A percentile compares a stretch with the other conserved stretches of the same genome.
These are phyloP conservation scores for Sesbania bispinosa DNA, from an alignment of 306 rosid genomes.

Conservation along the genomic window DNA sequence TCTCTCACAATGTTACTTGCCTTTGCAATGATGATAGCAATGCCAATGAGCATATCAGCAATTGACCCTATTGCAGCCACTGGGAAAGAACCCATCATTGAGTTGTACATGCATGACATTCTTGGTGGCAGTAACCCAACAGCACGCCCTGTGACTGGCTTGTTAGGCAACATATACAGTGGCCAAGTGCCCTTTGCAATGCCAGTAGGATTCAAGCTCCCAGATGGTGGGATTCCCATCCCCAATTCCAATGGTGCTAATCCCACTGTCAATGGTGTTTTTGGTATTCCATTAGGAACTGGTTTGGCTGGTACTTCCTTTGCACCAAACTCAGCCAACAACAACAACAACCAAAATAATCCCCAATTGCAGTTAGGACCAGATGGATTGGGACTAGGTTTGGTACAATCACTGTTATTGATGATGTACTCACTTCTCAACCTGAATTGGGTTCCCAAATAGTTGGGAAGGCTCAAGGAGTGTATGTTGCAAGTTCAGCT, in stretches of 20 bases:
- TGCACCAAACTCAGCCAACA: conserved; percentile 39
- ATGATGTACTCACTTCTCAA: conserved; percentile 57
- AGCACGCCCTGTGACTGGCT: conserved; percentile 70
- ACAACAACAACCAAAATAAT: conserved; percentile 34
- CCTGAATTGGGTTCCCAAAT: conserved; percentile 71
- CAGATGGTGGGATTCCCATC: conserved; percentile 52
- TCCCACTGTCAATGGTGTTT: conserved; percentile 75
- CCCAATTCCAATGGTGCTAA: conserved; percentile 84
- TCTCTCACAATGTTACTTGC: conserved; percentile 10
- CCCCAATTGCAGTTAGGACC: conserved; percentile 45
- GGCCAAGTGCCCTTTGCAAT: conserved; percentile 80
- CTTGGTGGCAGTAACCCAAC: conserved; percentile 75
- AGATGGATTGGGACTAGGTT: conserved; percentile 74
- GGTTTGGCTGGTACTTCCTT: conserved; percentile 74
- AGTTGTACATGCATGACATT: conserved; percentile 81
- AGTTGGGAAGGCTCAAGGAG: conserved; percentile 64
- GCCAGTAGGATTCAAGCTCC: conserved; percentile 58
- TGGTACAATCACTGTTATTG: conserved; percentile 76
- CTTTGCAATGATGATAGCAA: conserved; percentile 49
- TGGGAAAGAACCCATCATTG: conserved; percentile 57
- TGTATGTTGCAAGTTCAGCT: conserved; percentile 77
- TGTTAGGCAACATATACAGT: conserved; percentile 73
- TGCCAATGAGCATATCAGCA: conserved; percentile 32
- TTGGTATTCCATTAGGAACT: conserved; percentile 72
- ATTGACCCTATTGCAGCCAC: conserved; percentile 46